Evolutionary conservation across 345 rosid species (phyloP), one percentile per base, ranked within the genome.

Genomic region (Cardamine occulta): DNA sequence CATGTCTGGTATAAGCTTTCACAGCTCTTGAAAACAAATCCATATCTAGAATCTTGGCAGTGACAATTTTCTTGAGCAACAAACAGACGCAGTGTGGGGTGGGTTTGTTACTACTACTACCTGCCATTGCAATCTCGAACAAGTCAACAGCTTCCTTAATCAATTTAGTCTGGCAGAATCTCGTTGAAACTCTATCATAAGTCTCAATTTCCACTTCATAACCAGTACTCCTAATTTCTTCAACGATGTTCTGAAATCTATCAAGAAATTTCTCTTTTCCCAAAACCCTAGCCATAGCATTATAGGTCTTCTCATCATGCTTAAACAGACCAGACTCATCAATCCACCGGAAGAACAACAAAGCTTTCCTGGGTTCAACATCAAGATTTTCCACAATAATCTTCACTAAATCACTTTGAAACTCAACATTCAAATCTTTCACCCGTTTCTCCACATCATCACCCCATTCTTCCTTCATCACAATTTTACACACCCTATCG

Each of bases 301-400:
- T 94, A 71, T 87, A 91, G 12, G 85, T 94, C 51, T 53, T 42
- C 72, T 78, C 83, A 77, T 88, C 86, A 56, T 84, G 95, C 80
- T 84, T 86, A 74, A 73, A 80, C 29, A 83, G 63, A 39, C 82
- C 85, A 82, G 84, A 70, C 80, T 91, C 97, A 82, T 88, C 85
- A 19, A 84, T 61, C 98, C 98, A 94, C 79, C 97, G 74, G 70
- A 94, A 94, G 70, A 87, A 88, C 68, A 89, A 76, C 79, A 91
- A 79, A 1, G 92, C 91, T 84, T 94, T 91, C 35, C 69, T 77
- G 0, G 97, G 96, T 56, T 88, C 96, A 5, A 80, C 79, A n/a
- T 78, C 89, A 73, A 90, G 90, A 80, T 75, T 81, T 39, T 86
- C 96, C 83, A 91, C 52, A 47, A 90, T 85, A 80, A 61, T 73